Base-by-base conservation (phyloP, 169 alveolate genomes). In the Plasmodium cynomolgi region DNA sequence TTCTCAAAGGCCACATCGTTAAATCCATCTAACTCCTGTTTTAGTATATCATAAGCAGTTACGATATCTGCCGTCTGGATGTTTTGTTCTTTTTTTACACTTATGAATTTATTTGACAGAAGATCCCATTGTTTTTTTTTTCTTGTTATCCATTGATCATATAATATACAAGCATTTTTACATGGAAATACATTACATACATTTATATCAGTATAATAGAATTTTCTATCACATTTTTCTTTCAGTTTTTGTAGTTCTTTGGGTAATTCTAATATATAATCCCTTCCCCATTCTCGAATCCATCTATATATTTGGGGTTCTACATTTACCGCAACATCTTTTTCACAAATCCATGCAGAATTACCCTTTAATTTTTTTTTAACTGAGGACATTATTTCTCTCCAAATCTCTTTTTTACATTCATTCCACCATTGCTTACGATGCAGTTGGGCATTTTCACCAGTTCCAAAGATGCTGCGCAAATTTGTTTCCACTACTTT, bases 281-380 rank as follows among this genome's bases (percentile, higher is more conserved):
- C 75, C 15, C 34, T 62, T 62, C 75, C 75, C 75, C 75, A 62
- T 62, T 62, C 75, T 62, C 75, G 75, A 62, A 62, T 62, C 75
- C 75, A 62, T 23, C 75, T 62, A 20, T 62, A 26, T 62, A 62
- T 62, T 31, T 62, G 75, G 11, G 75, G 75, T 62, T 23, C 75
- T 58, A 58, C 11, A n/a, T 62, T 8, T 26, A 62, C 2, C 9
- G 13, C 1, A 26, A 23, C 75, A 62, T 62, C 3, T 26, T 3
- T 1, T n/a, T 62, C 2, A 62, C 75, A 62, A 62, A 5, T 1
- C 75, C 75, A 62, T 1, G 0, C 0, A 62, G 2, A n/a, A 2
- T 62, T 1, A 1, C 15, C 13, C 75, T 5, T n/a, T 62, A 26
- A 62, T 62, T 2, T 26, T 0, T 20, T 20, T 20, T 6, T 62